phyloP scores from a whole-genome alignment of 2,329 filamentous ascomycete species.

The Trichoderma gracile region DNA sequence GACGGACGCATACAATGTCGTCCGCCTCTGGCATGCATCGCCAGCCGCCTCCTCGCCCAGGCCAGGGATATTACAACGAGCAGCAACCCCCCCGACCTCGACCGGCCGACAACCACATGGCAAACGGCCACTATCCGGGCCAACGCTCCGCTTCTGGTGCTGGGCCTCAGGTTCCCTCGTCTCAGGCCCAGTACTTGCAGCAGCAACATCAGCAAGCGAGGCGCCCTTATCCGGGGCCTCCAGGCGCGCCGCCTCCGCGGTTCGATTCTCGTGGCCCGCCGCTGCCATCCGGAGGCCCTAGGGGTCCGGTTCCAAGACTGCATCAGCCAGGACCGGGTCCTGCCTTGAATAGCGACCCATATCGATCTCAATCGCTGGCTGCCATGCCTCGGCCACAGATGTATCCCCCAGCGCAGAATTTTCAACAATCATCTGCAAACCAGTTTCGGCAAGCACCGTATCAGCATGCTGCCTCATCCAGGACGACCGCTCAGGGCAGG shows the following conservation, averaged over 20 bases:
- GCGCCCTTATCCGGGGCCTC: conserved; percentile 48
- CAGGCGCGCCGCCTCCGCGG: conserved; percentile 59
- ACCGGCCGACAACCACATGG: conserved; percentile 43
- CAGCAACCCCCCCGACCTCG: conserved; percentile 35
- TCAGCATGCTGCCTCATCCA: conserved; percentile 62
- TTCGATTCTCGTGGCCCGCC: conserved; percentile 61
- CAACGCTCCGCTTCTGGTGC: conserved; percentile 52
- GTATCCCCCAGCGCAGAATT: conserved; percentile 64
- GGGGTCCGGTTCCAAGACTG: conserved; percentile 57
- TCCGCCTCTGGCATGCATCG: conserved; percentile 57
- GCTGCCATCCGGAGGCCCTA: conserved; percentile 42
- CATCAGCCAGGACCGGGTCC: conserved; percentile 64
- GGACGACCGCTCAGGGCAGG: conserved; percentile 87
- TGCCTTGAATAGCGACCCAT: conserved; percentile 80
- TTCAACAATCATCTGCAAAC: conserved; percentile 66
- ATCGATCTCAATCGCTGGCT: conserved; percentile 91
- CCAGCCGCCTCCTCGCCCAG: conserved; percentile 61
- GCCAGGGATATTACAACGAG: conserved; percentile 42
- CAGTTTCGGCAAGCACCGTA: conserved; percentile 76
- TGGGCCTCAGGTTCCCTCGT: conserved; percentile 47
- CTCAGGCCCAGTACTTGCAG: conserved; percentile 49
- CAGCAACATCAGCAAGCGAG: conserved; percentile 48
- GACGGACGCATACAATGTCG: conserved; percentile 78
- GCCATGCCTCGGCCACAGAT: conserved; percentile 70
- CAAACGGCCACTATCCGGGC: conserved; percentile 55